phyloP scores from a whole-genome alignment of 1,284 basidiomycete genomes.

The Pterulicium gracile region DNA sequence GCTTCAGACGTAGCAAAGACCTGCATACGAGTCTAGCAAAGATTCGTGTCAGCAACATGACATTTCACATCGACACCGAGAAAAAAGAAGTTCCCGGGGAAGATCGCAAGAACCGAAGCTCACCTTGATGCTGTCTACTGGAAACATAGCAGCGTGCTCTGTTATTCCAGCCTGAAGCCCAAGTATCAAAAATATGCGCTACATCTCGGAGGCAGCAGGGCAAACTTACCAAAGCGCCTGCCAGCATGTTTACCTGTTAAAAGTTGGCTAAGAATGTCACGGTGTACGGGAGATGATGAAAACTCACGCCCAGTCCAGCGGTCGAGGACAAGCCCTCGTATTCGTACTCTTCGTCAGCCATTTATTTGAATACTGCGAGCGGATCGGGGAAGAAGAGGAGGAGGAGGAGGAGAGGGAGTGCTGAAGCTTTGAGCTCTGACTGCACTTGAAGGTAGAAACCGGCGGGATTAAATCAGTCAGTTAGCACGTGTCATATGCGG shows the following conservation, averaged over 20 bases:
- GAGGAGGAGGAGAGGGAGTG: background rate
- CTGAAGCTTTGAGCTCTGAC: no score
- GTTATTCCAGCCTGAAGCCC: slow-evolving; percentile 83
- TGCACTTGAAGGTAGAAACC: no score
- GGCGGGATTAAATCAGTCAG: no score
- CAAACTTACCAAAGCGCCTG: slow-evolving; percentile 80
- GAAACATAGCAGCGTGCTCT: slow-evolving; percentile 99
- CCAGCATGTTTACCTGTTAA: slow-evolving; percentile 86
- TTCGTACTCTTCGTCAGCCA: slow-evolving; percentile 1
- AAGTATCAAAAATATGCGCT: slow-evolving; percentile 8
- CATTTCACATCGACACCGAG: no score
- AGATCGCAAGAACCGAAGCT: slow-evolving; percentile 16
- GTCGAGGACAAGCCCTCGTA: background rate
- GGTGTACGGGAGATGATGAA: background rate
- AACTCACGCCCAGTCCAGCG: background rate
- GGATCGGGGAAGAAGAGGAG: background rate
- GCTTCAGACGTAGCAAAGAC: slow-evolving; percentile 80
- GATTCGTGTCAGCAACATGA: slow-evolving; percentile 8
- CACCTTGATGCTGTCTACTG: slow-evolving; percentile 96
- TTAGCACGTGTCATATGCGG: no score
- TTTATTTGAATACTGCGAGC: background rate
- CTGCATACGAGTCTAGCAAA: slow-evolving; percentile 91
- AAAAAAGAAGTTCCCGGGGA: slow-evolving; percentile 7
- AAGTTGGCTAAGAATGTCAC: slow-evolving; percentile 2
- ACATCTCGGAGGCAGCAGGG: slow-evolving; percentile 6